Base-by-base conservation (phyloP, 192 early-diverging fungal genomes). In the Mortierella alpina region DNA sequence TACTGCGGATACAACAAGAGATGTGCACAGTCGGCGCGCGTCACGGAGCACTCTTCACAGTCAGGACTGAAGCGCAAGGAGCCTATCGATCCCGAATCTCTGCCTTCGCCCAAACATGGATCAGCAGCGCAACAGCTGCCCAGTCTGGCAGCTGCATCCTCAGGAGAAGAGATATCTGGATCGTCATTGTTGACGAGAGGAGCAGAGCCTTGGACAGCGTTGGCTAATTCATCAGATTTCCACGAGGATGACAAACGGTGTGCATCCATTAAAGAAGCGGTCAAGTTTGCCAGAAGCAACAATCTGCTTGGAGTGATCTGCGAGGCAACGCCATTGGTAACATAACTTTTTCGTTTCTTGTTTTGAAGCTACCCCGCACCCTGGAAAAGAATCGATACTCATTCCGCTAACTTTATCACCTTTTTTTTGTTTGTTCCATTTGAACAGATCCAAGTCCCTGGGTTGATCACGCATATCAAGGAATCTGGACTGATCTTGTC, bases 221-320 rank as follows among this genome's bases (percentile, higher is more conserved):
- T 70, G 1, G 45, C 63, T 31, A 72, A 18, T 46, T 65, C 75
- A 18, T 51, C 60, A 20, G 83, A 74, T 46, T 81, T 84, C 47
- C 59, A 70, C 3, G 87, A 83, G 52, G 84, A 86, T 57, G 87
- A 88, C 22, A 82, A 79, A 44, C 67, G 84, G 20, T 85, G 86
- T 39, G 78, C 83, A 4, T 94, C 95, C 17, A 90, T 99, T 68
- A 99, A 99, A 68, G 96, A 97, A 72, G 95, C 97, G 0, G 93
- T 99, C 58, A 90, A 93, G 45, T 99, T 99, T 85, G 93, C 96
- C 0, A 95, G 95, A 66, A 86, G 89, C 55, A 96, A 94, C 83
- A 96, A 99, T 82, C 78, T 99, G 40, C 86, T 99, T 7, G 98
- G 98, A 11, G 81, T 99, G 20, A 91, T 99, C 63, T 98, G 94